Evolutionary conservation across 495 filamentous ascomycete species (phyloP).

Genomic region (Polyplosphaeria fusca): DNA sequence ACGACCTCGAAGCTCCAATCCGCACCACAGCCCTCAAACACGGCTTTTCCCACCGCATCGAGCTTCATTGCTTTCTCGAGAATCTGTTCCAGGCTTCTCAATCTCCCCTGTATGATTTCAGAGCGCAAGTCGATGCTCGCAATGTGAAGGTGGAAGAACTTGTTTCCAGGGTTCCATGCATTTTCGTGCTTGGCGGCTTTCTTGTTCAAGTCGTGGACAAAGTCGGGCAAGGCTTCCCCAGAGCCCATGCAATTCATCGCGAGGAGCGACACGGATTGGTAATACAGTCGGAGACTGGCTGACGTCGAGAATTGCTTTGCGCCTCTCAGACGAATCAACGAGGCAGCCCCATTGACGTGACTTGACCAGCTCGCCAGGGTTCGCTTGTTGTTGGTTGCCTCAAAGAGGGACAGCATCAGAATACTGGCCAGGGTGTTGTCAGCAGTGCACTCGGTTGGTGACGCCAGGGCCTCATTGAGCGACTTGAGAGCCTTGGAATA

Average conservation of each 20-base stretch:
- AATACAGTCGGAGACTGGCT: slow-evolving; percentile 56
- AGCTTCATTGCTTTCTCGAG: slow-evolving; percentile 13
- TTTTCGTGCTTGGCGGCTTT: slow-evolving; percentile 2
- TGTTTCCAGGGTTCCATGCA: neutral
- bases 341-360: slow-evolving; percentile 59
- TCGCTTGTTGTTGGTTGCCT: slow-evolving; percentile 16
- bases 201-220: slow-evolving; percentile 14
- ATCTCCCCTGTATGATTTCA: slow-evolving; percentile 1
- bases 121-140: slow-evolving; percentile 11
- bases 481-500: slow-evolving; percentile 50
- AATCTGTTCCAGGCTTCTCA: slow-evolving; percentile 11
- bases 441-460: slow-evolving; percentile 53
- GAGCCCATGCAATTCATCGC: slow-evolving; percentile 18
- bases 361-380: slow-evolving; percentile 48
- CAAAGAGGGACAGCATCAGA: slow-evolving; percentile 57
- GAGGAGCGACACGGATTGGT: slow-evolving; percentile 38
- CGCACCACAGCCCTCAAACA: slow-evolving; percentile 2
- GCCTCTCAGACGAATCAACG: slow-evolving; percentile 57
- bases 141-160: slow-evolving; percentile 20
- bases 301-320: slow-evolving; percentile 53
- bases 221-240: slow-evolving; percentile 5
- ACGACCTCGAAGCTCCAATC: slow-evolving; percentile 11
- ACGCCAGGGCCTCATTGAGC: slow-evolving; percentile 54
- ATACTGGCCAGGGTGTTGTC: slow-evolving; percentile 62
- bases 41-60: neutral